Conservation (phyloP, 441 rosid species). For the Gossypium trilobum region DNA sequence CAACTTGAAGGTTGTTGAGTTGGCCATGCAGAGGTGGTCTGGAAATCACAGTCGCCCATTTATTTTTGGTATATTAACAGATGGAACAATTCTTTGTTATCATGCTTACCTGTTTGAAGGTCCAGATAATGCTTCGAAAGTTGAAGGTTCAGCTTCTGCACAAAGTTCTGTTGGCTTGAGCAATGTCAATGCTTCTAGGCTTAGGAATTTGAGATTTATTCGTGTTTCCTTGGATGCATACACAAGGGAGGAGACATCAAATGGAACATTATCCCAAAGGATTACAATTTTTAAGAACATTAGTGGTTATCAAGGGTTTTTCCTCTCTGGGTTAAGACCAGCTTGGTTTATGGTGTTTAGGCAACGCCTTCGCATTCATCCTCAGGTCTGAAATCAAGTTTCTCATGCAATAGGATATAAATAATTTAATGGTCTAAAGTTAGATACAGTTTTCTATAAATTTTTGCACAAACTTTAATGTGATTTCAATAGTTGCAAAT, state of each 20-base stretch:
- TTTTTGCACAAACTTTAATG: conserved; percentile 6
- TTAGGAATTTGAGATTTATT: conserved; percentile 70
- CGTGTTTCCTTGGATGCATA: conserved; percentile 69
- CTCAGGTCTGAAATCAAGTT: conserved; percentile 56
- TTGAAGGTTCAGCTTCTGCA: conserved; percentile 43
- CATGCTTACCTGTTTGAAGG: conserved; percentile 85
- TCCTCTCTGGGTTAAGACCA: conserved; percentile 91
- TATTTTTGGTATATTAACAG: conserved; percentile 79
- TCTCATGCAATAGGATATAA: neutral
- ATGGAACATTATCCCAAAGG: conserved; percentile 52
- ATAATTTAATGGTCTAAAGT: neutral
- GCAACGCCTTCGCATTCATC: conserved; percentile 85
- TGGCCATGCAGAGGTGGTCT: conserved; percentile 93
- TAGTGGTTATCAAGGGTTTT: conserved; percentile 78
- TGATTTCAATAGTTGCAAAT: neutral
- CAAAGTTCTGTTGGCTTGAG: conserved; percentile 35
- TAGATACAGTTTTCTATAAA: neutral
- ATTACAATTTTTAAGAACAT: conserved; percentile 79
- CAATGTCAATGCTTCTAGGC: conserved; percentile 56
- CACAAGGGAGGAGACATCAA: conserved; percentile 60
- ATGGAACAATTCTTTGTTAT: conserved; percentile 90
- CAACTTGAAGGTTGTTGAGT: conserved; percentile 68
- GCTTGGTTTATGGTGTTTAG: conserved; percentile 95
- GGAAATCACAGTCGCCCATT: conserved; percentile 81
- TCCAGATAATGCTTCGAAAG: conserved; percentile 50